Base-by-base conservation (phyloP, 495 filamentous ascomycete species). In the Tuber borchii region DNA sequence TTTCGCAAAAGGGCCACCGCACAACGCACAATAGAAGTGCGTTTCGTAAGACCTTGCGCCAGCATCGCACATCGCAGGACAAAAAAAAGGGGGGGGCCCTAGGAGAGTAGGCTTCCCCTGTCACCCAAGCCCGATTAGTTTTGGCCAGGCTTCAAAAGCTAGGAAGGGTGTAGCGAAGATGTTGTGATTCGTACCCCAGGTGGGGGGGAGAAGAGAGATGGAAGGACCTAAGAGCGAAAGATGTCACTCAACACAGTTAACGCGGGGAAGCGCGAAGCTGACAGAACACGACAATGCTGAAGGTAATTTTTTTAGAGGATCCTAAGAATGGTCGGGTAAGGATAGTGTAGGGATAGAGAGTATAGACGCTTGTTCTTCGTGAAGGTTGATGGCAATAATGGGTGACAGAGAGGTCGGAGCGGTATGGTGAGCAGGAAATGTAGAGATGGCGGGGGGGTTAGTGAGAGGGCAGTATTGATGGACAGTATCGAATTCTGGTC, bases 1-100 rank as follows among this genome's bases (percentile, higher is more conserved):
- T 45, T 78, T 76, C 39, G 83, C 83, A 78, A 84, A 84, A 10
- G 83, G 83, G 3, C 83, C 83, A 17, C 83, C 83, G 73, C 83
- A 84, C 72, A 84, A 76, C 68, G 83, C 83, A 80, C 83, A 84
- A 73, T 83, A 84, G 45, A 84, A 84, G 74, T 84, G 83, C 71
- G 78, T 83, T 43, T 80, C 78, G 71, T 84, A 84, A 39, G 78
- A 79, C n/a, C 78, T 79, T 44, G 78, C 70, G 46, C 77, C 56
- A 75, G 76, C 70, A 79, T 71, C 76, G 45, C 70, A 73, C 78
- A 79, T 79, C 17, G 70, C 45, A 77, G 69, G n/a, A 61, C n/a
- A 48, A 48, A 56, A 56, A 17, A 78, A 46, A 42, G 31, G 70
- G 65, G 40, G n/a, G 65, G 40, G n/a, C 70, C 70, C 22, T 26